These are phyloP conservation scores for Aspergillus neoniger DNA, from an alignment of 2,329 filamentous ascomycete species.

Conservation along the genomic window DNA sequence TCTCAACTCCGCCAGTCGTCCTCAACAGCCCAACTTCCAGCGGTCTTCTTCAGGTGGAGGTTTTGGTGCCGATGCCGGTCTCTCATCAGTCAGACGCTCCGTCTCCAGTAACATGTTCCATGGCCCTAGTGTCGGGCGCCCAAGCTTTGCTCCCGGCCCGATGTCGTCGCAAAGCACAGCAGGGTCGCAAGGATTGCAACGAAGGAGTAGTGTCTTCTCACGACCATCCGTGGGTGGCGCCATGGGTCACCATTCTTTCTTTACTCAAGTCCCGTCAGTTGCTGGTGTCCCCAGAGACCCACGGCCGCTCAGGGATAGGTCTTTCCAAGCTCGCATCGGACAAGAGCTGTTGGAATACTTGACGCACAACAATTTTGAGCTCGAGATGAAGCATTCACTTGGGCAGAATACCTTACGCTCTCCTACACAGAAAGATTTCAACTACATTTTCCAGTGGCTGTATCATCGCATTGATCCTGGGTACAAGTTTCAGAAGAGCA, in stretches of 20 bases:
- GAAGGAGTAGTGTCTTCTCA: slow-evolving; percentile 80
- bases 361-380: slow-evolving; percentile 90
- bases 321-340: slow-evolving; percentile 78
- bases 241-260: slow-evolving; percentile 87
- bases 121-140: slow-evolving; percentile 62
- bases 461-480: slow-evolving; percentile 94
- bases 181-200: slow-evolving; percentile 53
- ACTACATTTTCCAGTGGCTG: slow-evolving; percentile 96
- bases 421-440: slow-evolving; percentile 97
- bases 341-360: slow-evolving; percentile 91
- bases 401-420: slow-evolving; percentile 88
- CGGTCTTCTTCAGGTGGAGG: slow-evolving; percentile 73
- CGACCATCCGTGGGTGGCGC: slow-evolving; percentile 69
- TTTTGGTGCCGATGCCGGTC: slow-evolving; percentile 75
- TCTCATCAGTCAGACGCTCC: slow-evolving; percentile 81
- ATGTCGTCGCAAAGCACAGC: slow-evolving; percentile 57
- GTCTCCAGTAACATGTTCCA: slow-evolving; percentile 68
- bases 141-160: slow-evolving; percentile 67
- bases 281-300: slow-evolving; percentile 85
- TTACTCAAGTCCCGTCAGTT: slow-evolving; percentile 78
- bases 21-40: slow-evolving; percentile 83
- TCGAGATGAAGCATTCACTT: slow-evolving; percentile 95
- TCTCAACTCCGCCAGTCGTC: slow-evolving; percentile 79
- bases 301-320: slow-evolving; percentile 77
- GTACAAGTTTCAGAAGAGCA: slow-evolving; percentile 89